Evolutionary conservation across 1,284 basidiomycete species (phyloP), one percentile per base, ranked within the genome.

Genomic region (Vanrija pseudolonga): DNA sequence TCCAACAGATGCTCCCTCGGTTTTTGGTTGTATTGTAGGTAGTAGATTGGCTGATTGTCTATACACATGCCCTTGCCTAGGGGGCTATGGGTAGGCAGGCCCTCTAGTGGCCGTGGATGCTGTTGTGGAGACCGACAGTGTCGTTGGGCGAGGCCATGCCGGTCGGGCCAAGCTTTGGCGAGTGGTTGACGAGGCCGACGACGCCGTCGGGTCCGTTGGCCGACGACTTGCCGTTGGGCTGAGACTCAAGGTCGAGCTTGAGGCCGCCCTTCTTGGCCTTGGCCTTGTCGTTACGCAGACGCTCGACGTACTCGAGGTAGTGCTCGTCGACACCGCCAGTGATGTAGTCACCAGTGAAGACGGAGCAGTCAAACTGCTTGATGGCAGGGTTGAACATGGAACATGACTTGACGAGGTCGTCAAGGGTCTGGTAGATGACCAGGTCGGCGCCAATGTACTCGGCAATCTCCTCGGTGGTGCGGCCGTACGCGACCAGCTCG

Each of bases 281-380:
- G 36, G 84, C 83, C 68, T 91, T 90, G 71, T 98, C 95, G 46
- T 87, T 87, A 26, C 96, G 84, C 52, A 91, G 70, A 44, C 78
- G 79, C 75, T 97, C 90, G 44, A 99, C 74, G 59, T 85, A 79
- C 37, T 79, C 74, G 47, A 99, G 81, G 78, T 98, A 98, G 49
- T 74, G 80, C 64, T 90, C 88, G 65, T 92, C 87, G 23, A 99
- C 89, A n/a, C 89, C 89, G 28, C 96, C 95, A 1, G 96, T 98
- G 51, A 98, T 84, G 75, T 99, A 99, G 71, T 95, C 84, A 51
- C 96, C 96, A 22, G 90, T 92, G 77, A 98, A 99, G 40, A 99
- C 95, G 15, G 94, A 97, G 78, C 94, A 98, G 73, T 99, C 96
- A 68, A 98, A 98, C 19, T 80, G 77, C 55, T 79, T 76, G 69